A percentile compares a stretch with the other conserved stretches of the same genome.
Evolutionary conservation across 176 grass and related monocot species (phyloP).

Genomic region (Puccinellia tenuiflora): DNA sequence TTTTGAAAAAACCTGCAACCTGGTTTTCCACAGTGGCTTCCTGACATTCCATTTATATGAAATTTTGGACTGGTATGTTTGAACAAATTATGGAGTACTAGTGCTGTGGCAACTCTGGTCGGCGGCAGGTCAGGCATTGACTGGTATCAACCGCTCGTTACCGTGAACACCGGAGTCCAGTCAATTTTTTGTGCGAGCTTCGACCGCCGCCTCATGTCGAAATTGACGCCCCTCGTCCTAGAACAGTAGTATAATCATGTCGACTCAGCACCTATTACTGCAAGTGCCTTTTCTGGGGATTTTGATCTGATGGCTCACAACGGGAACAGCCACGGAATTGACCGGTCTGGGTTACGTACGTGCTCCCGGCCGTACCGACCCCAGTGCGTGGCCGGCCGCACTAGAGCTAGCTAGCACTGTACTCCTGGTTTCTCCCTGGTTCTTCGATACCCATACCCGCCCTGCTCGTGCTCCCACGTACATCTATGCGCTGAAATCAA

Average conservation of each 20-base stretch:
- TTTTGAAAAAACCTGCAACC: neutral
- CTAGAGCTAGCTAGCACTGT: neutral
- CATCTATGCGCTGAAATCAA: constrained; percentile 3
- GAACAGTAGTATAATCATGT: neutral
- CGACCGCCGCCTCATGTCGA: neutral
- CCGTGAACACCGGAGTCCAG: neutral
- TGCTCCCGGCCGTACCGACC: neutral
- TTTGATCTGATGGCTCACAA: neutral
- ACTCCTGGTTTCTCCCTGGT: neutral
- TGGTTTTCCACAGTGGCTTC: neutral
- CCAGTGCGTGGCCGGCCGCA: neutral
- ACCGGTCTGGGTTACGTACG: neutral
- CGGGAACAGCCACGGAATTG: neutral
- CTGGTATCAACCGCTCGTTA: neutral
- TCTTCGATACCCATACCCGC: neutral
- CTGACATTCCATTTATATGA: constrained; percentile 10
- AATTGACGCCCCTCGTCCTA: neutral
- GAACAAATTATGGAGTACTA: too few relatives aligned
- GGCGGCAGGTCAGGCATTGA: neutral
- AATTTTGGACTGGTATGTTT: neutral
- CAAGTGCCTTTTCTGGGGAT: neutral
- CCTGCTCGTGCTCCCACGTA: too few relatives aligned
- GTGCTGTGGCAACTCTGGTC: too few relatives aligned
- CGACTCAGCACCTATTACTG: neutral
- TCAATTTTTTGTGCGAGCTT: neutral